Evolutionary conservation across 2,329 filamentous ascomycete species (phyloP), one percentile per base, ranked within the genome.

Genomic region (Fusarium sp.): DNA sequence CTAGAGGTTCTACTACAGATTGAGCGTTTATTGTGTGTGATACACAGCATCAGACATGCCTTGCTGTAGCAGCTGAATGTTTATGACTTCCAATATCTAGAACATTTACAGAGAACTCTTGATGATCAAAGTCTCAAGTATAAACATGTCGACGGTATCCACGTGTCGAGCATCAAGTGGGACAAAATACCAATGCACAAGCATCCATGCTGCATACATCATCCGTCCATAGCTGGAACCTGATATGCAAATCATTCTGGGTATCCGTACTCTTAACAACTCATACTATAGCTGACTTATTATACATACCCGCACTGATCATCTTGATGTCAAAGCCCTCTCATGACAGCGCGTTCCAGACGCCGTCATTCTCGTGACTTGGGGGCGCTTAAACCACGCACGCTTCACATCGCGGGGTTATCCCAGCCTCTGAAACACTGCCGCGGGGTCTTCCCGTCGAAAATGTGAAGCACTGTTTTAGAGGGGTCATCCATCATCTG

Each of bases 141-240:
- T 43, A 23, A 33, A 44, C 28, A 37, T 41, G n/a, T 39, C 48
- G 39, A 47, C 9, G 23, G 56, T 43, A 49, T 59, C 67, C 67
- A 69, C 67, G 67, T 70, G 67, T 70, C 63, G 41, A 68, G 37
- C 57, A 52, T 55, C 67, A 68, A 70, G 67, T 70, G 67, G 67
- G 49, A 69, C 65, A 37, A 11, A 42, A 29, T 31, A 26, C 23
- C 21, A 38, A 31, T 44, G 42, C 64, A 68, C 26, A 67, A 47
- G 33, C 24, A 50, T 29, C 52, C 61, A 68, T 68, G 39, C 24
- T 55, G 66, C 66, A 63, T 47, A 59, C 23, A 46, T 57, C 58
- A 38, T 26, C 48, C 38, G 26, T 48, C 23, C 46, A 69, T 61
- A 66, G 10, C 47, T 59, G 37, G 33, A 21, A 21, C 46, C 33